Percentiles rank a stretch among this genome's conserved stretches.
These are phyloP conservation scores for Tetrahymena borealis DNA, from an alignment of 73 alveolate species.

Conservation along the genomic window DNA sequence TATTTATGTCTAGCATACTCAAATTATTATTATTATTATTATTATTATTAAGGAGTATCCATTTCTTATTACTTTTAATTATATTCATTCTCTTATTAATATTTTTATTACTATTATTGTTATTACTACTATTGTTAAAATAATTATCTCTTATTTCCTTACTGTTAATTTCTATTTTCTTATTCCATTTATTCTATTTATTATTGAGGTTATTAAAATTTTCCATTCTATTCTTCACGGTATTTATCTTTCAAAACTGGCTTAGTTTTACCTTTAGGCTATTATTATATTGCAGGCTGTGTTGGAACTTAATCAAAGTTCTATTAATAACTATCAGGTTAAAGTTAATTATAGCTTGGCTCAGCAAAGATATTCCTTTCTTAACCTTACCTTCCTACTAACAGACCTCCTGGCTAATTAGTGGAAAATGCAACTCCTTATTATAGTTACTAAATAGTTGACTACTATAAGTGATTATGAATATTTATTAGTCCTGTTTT, in stretches of 20 bases:
- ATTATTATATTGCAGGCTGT: background rate
- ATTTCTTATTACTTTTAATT: background rate
- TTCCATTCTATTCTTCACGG: background rate
- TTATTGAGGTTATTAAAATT: background rate
- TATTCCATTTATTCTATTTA: background rate
- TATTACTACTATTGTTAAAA: background rate
- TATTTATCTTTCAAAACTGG: background rate
- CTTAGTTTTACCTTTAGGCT: background rate
- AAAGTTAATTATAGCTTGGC: background rate
- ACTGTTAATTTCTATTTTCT: background rate
- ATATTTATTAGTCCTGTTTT: background rate
- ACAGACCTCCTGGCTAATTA: background rate
- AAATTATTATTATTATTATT: background rate
- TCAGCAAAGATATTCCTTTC: background rate
- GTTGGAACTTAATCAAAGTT: background rate
- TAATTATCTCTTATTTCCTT: background rate
- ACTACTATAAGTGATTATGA: background rate
- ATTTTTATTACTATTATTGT: background rate
- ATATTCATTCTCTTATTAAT: background rate
- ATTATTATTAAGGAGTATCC: background rate
- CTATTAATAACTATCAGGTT: background rate
- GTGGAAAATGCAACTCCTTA: too few species aligned
- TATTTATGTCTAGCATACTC: background rate
- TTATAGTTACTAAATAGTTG: background rate
- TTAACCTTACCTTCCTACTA: background rate